A percentile compares a stretch with the other conserved stretches of the same genome.
Evolutionary conservation across 2,329 filamentous ascomycete species (phyloP).

Genomic region (Decorospora gaudefroyi): DNA sequence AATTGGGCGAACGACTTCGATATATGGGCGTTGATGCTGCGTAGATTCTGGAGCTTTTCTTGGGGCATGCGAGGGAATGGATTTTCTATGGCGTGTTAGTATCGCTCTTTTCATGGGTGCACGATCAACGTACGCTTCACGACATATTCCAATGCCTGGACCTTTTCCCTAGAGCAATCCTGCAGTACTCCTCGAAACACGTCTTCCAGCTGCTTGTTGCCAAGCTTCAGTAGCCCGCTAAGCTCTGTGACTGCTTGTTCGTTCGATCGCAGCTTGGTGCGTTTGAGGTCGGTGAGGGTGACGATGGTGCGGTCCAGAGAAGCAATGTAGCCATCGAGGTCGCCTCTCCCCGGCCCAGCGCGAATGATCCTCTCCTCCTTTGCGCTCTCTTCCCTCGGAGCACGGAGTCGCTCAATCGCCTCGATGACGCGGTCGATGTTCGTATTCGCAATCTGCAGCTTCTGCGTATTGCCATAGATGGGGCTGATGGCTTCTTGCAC

Average conservation of each 20-base stretch:
- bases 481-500: constrained; percentile 91
- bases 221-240: constrained; percentile 74
- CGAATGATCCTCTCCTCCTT: constrained; percentile 91
- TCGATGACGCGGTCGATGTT: constrained; percentile 87
- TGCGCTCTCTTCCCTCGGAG: constrained; percentile 90
- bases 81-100: constrained; percentile 52
- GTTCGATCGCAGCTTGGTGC: constrained; percentile 89
- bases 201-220: constrained; percentile 80
- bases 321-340: constrained; percentile 80
- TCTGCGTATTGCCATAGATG: constrained; percentile 88
- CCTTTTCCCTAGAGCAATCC: constrained; percentile 71
- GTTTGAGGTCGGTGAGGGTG: constrained; percentile 80
- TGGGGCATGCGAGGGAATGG: constrained; percentile 80
- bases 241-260: constrained; percentile 86
- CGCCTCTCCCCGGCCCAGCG: constrained; percentile 66
- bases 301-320: constrained; percentile 88
- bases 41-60: constrained; percentile 74
- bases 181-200: constrained; percentile 78
- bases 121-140: constrained; percentile 70
- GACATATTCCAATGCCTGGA: constrained; percentile 90
- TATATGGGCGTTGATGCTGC: constrained; percentile 80
- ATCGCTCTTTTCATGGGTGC: background rate
- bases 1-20: constrained; percentile 59
- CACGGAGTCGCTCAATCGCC: constrained; percentile 84
- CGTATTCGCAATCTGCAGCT: constrained; percentile 80